Conservation (phyloP, 1,284 basidiomycete species). For the Lignosus rhinocerotis region DNA sequence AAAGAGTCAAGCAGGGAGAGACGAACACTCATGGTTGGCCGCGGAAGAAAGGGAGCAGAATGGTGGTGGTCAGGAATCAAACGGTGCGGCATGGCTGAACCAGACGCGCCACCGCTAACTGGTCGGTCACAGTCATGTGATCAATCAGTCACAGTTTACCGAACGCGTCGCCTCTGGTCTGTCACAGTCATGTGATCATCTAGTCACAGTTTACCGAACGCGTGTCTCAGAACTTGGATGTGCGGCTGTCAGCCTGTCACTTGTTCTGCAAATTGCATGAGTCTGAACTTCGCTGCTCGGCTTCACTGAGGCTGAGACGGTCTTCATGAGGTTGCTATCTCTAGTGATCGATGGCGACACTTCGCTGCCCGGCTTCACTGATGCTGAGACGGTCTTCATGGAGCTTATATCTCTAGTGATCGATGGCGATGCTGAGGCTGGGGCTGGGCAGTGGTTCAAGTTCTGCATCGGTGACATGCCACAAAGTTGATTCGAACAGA, state of each 20-base stretch:
- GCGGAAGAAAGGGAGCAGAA: constrained; percentile 2
- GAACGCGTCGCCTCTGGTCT: background rate
- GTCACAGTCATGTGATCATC: background rate
- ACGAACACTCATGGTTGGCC: constrained; percentile 7
- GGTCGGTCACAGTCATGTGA: constrained; percentile 20
- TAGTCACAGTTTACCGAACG: background rate
- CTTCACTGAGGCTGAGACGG: no score
- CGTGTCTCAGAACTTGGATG: background rate
- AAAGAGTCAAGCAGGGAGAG: background rate
- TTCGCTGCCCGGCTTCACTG: no score
- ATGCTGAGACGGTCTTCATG: no score
- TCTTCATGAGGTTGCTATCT: no score
- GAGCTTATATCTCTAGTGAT: no score
- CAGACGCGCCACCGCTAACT: constrained; percentile 22
- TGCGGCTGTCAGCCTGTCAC: no score
- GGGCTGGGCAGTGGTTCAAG: no score
- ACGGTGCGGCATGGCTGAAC: background rate
- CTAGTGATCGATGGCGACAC: no score
- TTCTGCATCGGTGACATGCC: no score
- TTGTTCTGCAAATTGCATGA: background rate
- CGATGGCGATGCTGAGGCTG: no score
- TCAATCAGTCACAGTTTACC: background rate
- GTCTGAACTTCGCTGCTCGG: no score
- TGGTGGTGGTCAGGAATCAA: constrained; percentile 17
- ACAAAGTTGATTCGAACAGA: no score